Base-by-base conservation (phyloP, 129 eudicot genomes). In the sunflower (Helianthus annuus) region DNA sequence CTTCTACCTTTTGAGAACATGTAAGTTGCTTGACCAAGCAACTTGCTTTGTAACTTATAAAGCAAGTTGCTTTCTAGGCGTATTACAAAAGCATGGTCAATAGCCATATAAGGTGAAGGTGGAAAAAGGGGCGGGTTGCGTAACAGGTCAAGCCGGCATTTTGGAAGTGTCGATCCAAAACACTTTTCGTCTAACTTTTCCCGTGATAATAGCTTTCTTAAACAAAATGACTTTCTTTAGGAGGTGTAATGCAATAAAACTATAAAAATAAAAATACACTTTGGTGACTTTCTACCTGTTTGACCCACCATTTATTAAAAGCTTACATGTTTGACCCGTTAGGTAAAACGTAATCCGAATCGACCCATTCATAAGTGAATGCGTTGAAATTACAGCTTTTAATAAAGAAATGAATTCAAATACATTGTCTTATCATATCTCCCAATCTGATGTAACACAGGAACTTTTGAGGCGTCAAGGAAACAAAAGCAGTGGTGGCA, bases 401-500 rank as follows among this genome's bases (percentile, higher is more conserved):
- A 40, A 6, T 12, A 14, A 49, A 49, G 17, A 49, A 49, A n/a
- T 14, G 14, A 49, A 49, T 14, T 49, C 7, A n/a, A 49, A 49
- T 0, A 13, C 12, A n/a, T 49, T 49, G 16, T 5, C 7, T 48
- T 16, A 39, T 17, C 40, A 38, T 1, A 13, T 24, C 29, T 7
- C 45, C 52, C 15, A 16, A 19, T 45, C 55, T 62, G 53, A 10
- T 58, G 52, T 13, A 17, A 78, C 73, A 68, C 76, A 91, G 97
- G 97, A 87, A 59, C 56, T 85, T n/a, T 80, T 91, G 83, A 91
- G 84, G 84, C 87, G 85, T 39, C 79, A 83, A 64, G 75, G 81
- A 48, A 85, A 66, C 77, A 87, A 56, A 87, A 79, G 71, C 77
- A 59, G 68, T 1, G 81, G 87, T 5, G 95, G 91, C 49, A 68